phyloP scores from a whole-genome alignment of 257 asterid genomes.

The Parsonsia alboflavescens region DNA sequence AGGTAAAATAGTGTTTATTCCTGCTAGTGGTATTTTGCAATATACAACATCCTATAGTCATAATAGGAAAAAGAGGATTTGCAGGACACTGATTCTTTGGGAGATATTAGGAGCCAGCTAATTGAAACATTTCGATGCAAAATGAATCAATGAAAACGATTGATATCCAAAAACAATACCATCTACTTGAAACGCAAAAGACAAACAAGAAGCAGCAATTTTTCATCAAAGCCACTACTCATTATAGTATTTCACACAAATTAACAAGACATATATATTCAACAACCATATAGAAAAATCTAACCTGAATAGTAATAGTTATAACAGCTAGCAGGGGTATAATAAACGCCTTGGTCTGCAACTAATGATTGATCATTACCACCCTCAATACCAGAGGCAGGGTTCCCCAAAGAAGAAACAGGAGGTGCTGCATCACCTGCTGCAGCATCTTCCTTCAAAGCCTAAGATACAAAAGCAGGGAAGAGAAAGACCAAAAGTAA shows the following conservation, averaged over 20 bases:
- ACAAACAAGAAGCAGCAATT: not conserved
- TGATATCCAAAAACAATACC: not conserved
- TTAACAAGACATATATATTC: not conserved
- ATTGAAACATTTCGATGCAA: not conserved
- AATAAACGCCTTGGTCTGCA: constrained; percentile 47
- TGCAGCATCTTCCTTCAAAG: constrained; percentile 33
- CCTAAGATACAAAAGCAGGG: constrained; percentile 26
- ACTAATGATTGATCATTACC: constrained; percentile 31
- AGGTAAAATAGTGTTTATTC: not conserved
- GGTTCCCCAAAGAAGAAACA: constrained; percentile 29
- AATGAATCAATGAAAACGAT: not conserved
- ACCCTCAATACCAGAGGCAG: constrained; percentile 32
- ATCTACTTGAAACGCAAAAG: not conserved
- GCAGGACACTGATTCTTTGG: not conserved
- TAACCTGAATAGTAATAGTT: constrained; percentile 63
- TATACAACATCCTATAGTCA: not conserved
- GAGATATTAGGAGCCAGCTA: not conserved
- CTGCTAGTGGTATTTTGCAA: not conserved
- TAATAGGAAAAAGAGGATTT: not conserved
- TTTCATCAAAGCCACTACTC: not conserved
- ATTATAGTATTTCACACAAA: not conserved
- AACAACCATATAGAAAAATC: constrained; percentile 17
- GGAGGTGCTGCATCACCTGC: constrained; percentile 33
- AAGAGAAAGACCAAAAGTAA: not conserved
- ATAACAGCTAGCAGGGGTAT: constrained; percentile 52